Percentiles rank a stretch among this genome's conserved stretches.
These are phyloP conservation scores for Solanum chiquidenum DNA, from an alignment of 257 asterid genomes.

Conservation along the genomic window DNA sequence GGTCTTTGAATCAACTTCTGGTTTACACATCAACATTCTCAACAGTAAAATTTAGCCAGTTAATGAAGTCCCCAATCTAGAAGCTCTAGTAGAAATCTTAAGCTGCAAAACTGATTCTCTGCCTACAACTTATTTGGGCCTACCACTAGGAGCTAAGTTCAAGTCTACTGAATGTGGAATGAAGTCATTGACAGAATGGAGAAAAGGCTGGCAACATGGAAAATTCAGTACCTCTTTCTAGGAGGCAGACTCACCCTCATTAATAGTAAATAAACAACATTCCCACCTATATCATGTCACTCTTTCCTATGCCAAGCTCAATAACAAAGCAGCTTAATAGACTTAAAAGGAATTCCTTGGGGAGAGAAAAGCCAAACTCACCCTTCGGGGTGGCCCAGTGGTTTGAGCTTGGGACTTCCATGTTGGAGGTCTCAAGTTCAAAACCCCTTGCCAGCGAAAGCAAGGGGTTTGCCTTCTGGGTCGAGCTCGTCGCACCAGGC, in stretches of 20 bases:
- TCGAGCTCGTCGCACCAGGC: too few species aligned
- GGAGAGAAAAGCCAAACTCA: background rate
- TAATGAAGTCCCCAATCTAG: background rate
- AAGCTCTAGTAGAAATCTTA: background rate
- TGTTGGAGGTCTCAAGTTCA: too few species aligned
- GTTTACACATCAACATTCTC: background rate
- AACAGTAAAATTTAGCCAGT: background rate
- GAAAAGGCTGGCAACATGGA: too few species aligned
- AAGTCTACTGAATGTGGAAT: background rate
- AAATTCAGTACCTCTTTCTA: background rate
- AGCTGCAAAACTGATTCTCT: background rate
- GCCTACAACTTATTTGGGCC: background rate
- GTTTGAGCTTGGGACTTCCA: too few species aligned
- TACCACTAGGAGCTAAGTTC: background rate
- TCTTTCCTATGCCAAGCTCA: background rate
- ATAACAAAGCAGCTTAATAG: background rate
- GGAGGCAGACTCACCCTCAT: background rate
- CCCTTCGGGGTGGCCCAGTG: too few species aligned
- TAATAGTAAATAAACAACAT: background rate
- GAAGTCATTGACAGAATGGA: background rate
- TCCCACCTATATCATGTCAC: background rate
- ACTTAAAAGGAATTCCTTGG: background rate
- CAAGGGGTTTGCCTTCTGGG: too few species aligned
- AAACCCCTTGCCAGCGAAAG: too few species aligned
- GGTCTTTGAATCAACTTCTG: background rate